Percentiles rank a stretch among this genome's conserved stretches.
Conservation (phyloP, 2,329 filamentous ascomycete species). For the Fusarium sp. region DNA sequence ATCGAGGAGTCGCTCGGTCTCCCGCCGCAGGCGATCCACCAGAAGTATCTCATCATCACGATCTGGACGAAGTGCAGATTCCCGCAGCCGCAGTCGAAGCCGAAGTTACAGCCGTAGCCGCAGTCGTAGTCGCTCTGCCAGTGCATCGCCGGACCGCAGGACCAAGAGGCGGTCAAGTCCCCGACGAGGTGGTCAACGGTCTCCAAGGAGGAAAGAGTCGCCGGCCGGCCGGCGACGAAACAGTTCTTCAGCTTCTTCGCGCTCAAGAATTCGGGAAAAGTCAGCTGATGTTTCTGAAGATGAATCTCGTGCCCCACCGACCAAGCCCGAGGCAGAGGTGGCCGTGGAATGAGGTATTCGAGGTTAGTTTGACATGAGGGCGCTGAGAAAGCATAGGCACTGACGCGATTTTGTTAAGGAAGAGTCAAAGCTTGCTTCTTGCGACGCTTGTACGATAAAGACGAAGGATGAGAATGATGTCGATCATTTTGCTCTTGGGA, state of each 20-base stretch:
- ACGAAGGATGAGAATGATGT: slow-evolving; percentile 33
- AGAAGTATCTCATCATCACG: slow-evolving; percentile 57
- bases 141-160: slow-evolving; percentile 40
- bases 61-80: slow-evolving; percentile 56
- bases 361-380: slow-evolving; percentile 43
- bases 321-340: slow-evolving; percentile 36
- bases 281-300: slow-evolving; percentile 68
- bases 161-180: slow-evolving; percentile 23
- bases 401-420: slow-evolving; percentile 20
- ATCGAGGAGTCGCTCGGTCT: slow-evolving; percentile 63
- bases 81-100: slow-evolving; percentile 48
- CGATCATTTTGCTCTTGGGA: slow-evolving; percentile 19
- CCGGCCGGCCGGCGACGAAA: slow-evolving; percentile 59
- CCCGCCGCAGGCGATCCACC: slow-evolving; percentile 54
- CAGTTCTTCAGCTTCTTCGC: slow-evolving; percentile 66
- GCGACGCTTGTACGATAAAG: slow-evolving; percentile 2
- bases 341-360: slow-evolving; percentile 29
- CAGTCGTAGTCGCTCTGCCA: slow-evolving; percentile 37
- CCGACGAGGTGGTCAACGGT: slow-evolving; percentile 22
- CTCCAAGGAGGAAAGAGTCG: slow-evolving; percentile 34
- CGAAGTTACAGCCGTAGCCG: slow-evolving; percentile 35
- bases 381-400: not conserved
- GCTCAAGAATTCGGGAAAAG: slow-evolving; percentile 63
- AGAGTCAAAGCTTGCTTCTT: slow-evolving; percentile 15
- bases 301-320: slow-evolving; percentile 42